These are phyloP conservation scores for Pichia cabralensis DNA, from an alignment of 805 yeast species.

Conservation along the genomic window DNA sequence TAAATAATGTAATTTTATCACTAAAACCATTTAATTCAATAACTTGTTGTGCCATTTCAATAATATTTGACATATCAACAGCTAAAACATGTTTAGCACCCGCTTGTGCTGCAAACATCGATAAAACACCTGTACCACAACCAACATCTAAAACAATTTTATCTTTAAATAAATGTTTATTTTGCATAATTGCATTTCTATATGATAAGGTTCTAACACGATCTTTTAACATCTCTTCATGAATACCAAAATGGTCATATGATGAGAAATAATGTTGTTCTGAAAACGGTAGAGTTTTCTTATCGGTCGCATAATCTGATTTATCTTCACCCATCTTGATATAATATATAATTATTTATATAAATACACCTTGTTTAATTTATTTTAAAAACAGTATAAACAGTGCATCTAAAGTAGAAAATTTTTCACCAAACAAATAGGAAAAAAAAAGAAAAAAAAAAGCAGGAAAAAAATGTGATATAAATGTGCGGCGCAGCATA, in stretches of 20 bases:
- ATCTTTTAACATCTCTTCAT: constrained; percentile 98
- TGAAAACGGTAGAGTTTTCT: constrained; percentile 47
- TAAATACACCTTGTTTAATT: no score
- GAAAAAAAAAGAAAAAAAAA: no score
- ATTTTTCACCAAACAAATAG: no score
- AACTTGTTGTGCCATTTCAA: constrained; percentile 90
- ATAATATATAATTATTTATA: not conserved
- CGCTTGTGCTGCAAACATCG: constrained; percentile 97
- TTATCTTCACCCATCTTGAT: not conserved
- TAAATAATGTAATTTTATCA: constrained; percentile 77
- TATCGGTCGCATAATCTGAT: constrained; percentile 54
- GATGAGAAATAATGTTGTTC: constrained; percentile 95
- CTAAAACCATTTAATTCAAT: constrained; percentile 73
- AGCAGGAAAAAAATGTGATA: no score
- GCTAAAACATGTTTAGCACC: constrained; percentile 98
- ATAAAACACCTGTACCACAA: constrained; percentile 95
- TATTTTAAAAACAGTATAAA: no score
- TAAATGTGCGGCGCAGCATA: no score
- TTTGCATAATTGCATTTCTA: constrained; percentile 85
- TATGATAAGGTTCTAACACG: constrained; percentile 85
- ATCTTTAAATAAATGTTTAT: constrained; percentile 81
- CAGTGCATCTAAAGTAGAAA: no score
- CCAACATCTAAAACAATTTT: constrained; percentile 96
- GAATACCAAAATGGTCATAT: constrained; percentile 95
- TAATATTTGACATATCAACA: constrained; percentile 94